phyloP scores from a whole-genome alignment of 331 rosid genomes.

The Pyracantha coccinea region DNA sequence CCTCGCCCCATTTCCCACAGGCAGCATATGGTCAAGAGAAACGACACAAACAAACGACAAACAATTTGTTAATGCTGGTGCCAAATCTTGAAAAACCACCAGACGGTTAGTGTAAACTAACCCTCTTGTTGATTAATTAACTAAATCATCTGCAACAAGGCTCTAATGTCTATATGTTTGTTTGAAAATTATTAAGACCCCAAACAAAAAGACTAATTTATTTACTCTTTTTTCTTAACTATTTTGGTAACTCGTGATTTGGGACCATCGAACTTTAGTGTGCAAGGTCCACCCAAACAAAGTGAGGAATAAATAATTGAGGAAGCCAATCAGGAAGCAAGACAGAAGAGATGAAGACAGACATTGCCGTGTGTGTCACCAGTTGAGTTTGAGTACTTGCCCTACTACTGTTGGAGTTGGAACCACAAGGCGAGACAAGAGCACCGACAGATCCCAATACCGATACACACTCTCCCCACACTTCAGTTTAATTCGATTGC shows the following conservation, averaged over 20 bases:
- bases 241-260: no score
- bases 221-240: no score
- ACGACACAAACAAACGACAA: neutral
- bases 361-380: constrained; percentile 23
- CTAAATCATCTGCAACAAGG: neutral
- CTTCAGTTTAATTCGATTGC: no score
- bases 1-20: neutral
- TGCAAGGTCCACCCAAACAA: no score
- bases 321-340: constrained; percentile 19
- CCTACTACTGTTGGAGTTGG: neutral
- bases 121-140: neutral
- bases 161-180: no score
- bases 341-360: neutral
- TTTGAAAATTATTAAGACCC: no score
- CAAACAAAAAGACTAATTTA: no score
- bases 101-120: neutral
- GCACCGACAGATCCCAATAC: constrained; percentile 56
- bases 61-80: neutral
- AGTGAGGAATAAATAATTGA: constrained; percentile 9
- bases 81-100: neutral
- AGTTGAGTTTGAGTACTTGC: neutral
- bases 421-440: constrained; percentile 43
- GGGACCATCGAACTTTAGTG: no score
- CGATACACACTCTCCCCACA: constrained; percentile 13
- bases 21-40: neutral